These are phyloP conservation scores for Trichosporon asahii DNA, from an alignment of 1,284 basidiomycete species.

Conservation along the genomic window DNA sequence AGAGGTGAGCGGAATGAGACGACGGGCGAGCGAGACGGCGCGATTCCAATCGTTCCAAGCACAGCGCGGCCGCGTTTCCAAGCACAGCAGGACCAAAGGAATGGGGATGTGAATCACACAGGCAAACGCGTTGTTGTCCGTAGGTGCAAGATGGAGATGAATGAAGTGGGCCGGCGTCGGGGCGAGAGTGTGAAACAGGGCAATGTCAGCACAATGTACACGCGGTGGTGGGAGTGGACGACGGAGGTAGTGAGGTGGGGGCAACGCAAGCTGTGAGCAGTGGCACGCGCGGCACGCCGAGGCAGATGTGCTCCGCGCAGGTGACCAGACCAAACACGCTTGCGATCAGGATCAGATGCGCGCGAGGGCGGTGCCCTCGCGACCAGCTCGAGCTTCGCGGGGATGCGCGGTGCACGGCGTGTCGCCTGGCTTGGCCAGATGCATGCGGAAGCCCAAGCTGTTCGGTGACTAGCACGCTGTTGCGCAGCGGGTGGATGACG, in stretches of 20 bases:
- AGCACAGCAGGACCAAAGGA: neutral
- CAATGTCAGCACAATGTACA: constrained; percentile 5
- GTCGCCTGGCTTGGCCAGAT: neutral
- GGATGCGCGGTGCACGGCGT: constrained; percentile 1
- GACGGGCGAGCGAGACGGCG: neutral
- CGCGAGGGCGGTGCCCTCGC: constrained; percentile 2
- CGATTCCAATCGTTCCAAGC: neutral
- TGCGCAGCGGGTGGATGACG: neutral
- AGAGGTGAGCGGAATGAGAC: neutral
- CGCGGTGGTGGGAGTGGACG: neutral
- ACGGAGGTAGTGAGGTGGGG: neutral
- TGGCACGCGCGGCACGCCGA: neutral
- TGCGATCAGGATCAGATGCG: neutral
- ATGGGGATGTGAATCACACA: neutral
- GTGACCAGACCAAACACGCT: neutral
- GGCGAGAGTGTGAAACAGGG: neutral
- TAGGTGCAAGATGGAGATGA: neutral
- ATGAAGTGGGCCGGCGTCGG: neutral
- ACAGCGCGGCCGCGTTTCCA: neutral
- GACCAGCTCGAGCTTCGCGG: neutral
- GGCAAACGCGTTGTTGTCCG: neutral
- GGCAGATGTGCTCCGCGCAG: neutral
- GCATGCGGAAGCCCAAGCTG: neutral
- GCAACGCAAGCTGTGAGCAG: neutral
- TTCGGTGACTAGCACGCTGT: neutral